Percentiles rank a stretch among this genome's conserved stretches.
phyloP scores from a whole-genome alignment of 768 basidiomycete genomes.

The Rhizopogon vesiculosus region DNA sequence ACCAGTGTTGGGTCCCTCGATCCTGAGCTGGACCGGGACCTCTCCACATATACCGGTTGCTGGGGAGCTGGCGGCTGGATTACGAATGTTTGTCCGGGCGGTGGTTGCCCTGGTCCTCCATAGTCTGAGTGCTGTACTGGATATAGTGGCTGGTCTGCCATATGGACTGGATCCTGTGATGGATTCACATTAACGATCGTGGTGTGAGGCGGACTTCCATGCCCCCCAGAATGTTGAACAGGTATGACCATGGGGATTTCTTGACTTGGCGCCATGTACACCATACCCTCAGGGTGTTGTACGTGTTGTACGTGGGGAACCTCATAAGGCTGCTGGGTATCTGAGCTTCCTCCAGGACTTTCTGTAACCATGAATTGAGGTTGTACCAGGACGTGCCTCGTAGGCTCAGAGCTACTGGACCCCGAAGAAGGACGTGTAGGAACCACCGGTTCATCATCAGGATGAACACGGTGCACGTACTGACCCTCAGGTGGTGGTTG shows the following conservation, averaged over 20 bases:
- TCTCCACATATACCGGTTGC: neutral
- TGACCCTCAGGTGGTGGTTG: conserved; percentile 2
- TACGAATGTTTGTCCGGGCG: conserved; percentile 1
- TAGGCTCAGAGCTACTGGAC: neutral
- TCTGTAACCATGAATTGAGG: conserved; percentile 1
- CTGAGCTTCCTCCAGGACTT: neutral
- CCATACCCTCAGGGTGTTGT: neutral
- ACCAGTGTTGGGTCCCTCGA: conserved; percentile 10
- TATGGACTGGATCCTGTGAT: neutral
- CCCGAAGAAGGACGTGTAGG: conserved; percentile 5
- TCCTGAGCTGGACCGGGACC: neutral
- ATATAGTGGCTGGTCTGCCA: neutral
- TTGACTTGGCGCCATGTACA: neutral
- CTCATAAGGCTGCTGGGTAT: neutral
- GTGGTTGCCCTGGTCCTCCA: neutral
- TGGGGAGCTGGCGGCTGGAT: conserved; percentile 13
- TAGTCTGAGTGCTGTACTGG: neutral
- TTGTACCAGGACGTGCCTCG: conserved; percentile 6
- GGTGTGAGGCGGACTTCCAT: conserved; percentile 5
- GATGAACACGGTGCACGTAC: conserved; percentile 4
- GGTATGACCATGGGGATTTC: conserved; percentile 1
- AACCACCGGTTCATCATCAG: conserved; percentile 16
- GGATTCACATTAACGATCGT: conserved; percentile 9
- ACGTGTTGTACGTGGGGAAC: neutral
- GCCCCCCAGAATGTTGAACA: conserved; percentile 9